A percentile compares a stretch with the other conserved stretches of the same genome.
phyloP scores from a whole-genome alignment of 768 basidiomycete species.

The Gyrodon lividus region DNA sequence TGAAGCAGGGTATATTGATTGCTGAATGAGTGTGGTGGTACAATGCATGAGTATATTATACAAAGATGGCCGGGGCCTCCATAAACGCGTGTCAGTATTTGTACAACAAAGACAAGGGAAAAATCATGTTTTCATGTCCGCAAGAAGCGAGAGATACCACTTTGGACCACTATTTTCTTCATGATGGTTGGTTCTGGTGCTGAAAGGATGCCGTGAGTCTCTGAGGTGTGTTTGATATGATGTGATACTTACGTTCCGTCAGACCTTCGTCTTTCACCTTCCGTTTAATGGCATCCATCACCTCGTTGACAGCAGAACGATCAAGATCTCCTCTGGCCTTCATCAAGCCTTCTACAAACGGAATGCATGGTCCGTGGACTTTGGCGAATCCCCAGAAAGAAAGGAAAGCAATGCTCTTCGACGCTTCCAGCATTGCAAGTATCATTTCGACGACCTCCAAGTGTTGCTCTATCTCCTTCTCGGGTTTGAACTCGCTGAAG shows the following conservation, averaged over 20 bases:
- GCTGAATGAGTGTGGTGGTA: constrained; percentile 7
- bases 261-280: constrained; percentile 90
- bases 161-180: constrained; percentile 83
- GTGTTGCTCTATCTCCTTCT: constrained; percentile 74
- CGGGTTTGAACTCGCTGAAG: constrained; percentile 75
- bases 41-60: constrained; percentile 7
- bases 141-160: constrained; percentile 73
- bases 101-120: constrained; percentile 4
- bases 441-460: constrained; percentile 89
- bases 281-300: constrained; percentile 90
- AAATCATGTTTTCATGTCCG: constrained; percentile 33
- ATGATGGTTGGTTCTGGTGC: constrained; percentile 85
- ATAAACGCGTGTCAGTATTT: not conserved
- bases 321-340: constrained; percentile 89
- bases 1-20: constrained; percentile 12
- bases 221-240: not conserved
- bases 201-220: constrained; percentile 29
- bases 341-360: constrained; percentile 89
- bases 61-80: not conserved
- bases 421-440: constrained; percentile 77
- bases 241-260: constrained; percentile 67
- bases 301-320: constrained; percentile 80
- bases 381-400: constrained; percentile 95
- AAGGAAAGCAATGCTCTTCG: constrained; percentile 85
- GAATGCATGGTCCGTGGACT: constrained; percentile 87